Percentiles rank a stretch among this genome's conserved stretches.
Conservation (phyloP, 495 filamentous ascomycete species). For the Neohortaea acidophila region DNA sequence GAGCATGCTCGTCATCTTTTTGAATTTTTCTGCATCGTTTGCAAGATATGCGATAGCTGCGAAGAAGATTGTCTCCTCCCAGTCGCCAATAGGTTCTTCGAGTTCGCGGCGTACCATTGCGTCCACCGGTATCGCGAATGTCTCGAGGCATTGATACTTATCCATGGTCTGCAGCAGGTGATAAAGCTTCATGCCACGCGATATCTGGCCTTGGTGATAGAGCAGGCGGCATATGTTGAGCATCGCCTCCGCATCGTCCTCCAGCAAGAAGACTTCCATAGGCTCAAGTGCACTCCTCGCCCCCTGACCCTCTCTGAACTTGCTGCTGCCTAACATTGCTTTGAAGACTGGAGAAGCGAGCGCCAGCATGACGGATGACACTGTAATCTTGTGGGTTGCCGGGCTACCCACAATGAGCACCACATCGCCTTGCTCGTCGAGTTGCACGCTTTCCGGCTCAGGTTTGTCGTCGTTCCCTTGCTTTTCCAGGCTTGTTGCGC, state of each 20-base stretch:
- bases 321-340: not conserved
- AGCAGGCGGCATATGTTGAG: constrained; percentile 7
- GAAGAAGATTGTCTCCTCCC: not conserved
- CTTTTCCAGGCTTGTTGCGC: too few relatives aligned
- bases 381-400: not conserved
- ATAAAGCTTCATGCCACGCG: not conserved
- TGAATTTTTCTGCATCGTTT: too few relatives aligned
- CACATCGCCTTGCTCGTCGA: not conserved
- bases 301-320: constrained; percentile 3
- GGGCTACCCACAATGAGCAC: not conserved
- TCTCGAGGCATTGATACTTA: constrained; percentile 5
- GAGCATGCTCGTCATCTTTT: too few relatives aligned
- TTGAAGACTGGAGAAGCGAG: not conserved
- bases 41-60: too few relatives aligned
- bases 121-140: not conserved
- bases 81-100: not conserved
- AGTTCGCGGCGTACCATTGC: constrained; percentile 2
- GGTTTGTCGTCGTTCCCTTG: too few relatives aligned
- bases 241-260: constrained; percentile 4
- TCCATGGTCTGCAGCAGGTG: not conserved
- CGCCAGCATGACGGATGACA: not conserved
- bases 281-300: not conserved
- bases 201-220: not conserved
- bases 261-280: constrained; percentile 2
- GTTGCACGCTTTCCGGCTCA: too few relatives aligned